Percentiles rank a stretch among this genome's conserved stretches.
These are phyloP conservation scores for Copromyces sp. DNA, from an alignment of 495 filamentous ascomycete genomes.

Conservation along the genomic window DNA sequence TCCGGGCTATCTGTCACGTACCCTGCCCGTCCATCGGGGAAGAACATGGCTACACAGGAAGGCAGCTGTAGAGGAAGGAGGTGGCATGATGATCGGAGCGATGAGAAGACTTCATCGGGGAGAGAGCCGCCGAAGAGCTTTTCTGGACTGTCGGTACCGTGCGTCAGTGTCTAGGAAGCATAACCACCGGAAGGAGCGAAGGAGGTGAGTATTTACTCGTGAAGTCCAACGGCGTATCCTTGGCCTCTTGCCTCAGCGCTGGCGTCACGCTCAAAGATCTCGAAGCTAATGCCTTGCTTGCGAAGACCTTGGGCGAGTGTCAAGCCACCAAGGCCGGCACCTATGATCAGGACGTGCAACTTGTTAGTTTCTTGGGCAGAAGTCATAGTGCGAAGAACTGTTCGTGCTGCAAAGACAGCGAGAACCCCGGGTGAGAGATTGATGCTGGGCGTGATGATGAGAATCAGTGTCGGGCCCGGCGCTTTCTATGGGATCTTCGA, in stretches of 20 bases:
- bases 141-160: constrained; percentile 15
- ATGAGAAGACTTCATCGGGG: constrained; percentile 6
- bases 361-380: not conserved
- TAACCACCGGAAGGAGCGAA: not conserved
- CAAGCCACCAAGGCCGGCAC: constrained; percentile 27
- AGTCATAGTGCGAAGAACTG: not conserved
- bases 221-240: constrained; percentile 47
- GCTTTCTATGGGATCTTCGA: not conserved
- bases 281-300: constrained; percentile 40
- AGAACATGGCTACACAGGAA: constrained; percentile 32
- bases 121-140: constrained; percentile 19
- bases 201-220: constrained; percentile 34
- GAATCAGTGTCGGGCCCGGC: not conserved
- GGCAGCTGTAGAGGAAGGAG: constrained; percentile 36
- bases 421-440: not conserved
- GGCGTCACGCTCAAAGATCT: constrained; percentile 40
- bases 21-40: constrained; percentile 1
- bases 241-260: constrained; percentile 25
- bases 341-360: constrained; percentile 18
- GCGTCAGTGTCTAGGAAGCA: not conserved
- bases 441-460: not conserved
- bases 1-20: constrained; percentile 17
- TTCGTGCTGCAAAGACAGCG: not conserved
- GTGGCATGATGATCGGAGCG: constrained; percentile 12
- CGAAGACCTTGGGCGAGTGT: constrained; percentile 33